phyloP scores from a whole-genome alignment of 805 yeast genomes.

The Candida gorgasii region DNA sequence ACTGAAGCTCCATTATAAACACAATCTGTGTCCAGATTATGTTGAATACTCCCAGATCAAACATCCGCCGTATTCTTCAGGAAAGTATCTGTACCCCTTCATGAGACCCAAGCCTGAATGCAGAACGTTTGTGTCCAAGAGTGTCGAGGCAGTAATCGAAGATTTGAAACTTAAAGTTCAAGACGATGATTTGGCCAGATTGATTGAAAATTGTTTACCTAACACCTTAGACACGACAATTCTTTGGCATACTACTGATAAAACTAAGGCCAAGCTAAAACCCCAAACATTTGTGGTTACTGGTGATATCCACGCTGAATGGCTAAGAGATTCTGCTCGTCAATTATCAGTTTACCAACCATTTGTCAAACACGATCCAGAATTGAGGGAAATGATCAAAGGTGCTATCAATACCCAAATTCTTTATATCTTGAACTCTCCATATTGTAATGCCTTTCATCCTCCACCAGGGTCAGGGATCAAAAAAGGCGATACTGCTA shows the following conservation, averaged over 20 bases:
- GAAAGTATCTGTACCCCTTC: conserved; percentile 58
- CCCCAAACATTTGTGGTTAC: conserved; percentile 79
- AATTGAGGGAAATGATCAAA: conserved; percentile 51
- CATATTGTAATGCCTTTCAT: conserved; percentile 91
- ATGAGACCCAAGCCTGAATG: conserved; percentile 76
- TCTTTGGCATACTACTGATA: conserved; percentile 55
- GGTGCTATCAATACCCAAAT: conserved; percentile 88
- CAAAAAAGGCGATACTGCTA: conserved; percentile 49
- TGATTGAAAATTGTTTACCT: conserved; percentile 82
- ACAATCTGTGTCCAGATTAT: conserved; percentile 57
- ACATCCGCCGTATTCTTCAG: conserved; percentile 61
- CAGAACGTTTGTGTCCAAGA: conserved; percentile 65
- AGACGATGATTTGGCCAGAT: conserved; percentile 67
- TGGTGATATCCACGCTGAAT: conserved; percentile 92
- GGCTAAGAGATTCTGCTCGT: conserved; percentile 86
- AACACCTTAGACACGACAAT: conserved; percentile 88
- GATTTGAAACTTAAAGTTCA: conserved; percentile 51
- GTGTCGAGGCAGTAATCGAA: conserved; percentile 60
- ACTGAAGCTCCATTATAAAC: conserved; percentile 1
- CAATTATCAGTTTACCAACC: conserved; percentile 77
- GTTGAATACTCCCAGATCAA: conserved; percentile 53
- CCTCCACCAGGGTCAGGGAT: conserved; percentile 65
- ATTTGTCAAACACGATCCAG: conserved; percentile 51
- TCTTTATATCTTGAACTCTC: conserved; percentile 56
- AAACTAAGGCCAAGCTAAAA: conserved; percentile 11